Evolutionary conservation across 2,329 filamentous ascomycete species (phyloP).

Genomic region (Lasiodiplodia hormozganensis): DNA sequence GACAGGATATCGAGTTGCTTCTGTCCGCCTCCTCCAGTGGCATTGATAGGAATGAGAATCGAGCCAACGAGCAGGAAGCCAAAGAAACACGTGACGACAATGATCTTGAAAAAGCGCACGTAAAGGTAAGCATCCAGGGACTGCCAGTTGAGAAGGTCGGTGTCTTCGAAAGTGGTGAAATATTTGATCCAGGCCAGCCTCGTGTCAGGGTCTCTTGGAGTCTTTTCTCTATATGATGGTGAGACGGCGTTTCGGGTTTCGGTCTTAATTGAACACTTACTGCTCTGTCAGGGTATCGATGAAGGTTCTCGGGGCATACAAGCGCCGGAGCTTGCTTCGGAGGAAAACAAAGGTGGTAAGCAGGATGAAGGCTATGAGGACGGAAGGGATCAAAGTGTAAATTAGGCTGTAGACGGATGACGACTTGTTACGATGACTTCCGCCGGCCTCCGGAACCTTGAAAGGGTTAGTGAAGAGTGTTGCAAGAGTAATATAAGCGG

Average conservation of each 20-base stretch:
- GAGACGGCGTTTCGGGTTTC: neutral
- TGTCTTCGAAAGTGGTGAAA: conserved; percentile 52
- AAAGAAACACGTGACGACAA: conserved; percentile 51
- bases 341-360: conserved; percentile 60
- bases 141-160: conserved; percentile 55
- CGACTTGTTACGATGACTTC: conserved; percentile 27
- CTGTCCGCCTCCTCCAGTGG: conserved; percentile 46
- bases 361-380: conserved; percentile 58
- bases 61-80: conserved; percentile 55
- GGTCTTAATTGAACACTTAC: neutral
- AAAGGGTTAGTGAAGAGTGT: neutral
- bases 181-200: conserved; percentile 50
- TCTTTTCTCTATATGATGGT: conserved; percentile 21
- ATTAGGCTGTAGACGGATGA: conserved; percentile 53
- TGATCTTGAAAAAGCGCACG: conserved; percentile 55
- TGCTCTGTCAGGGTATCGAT: conserved; percentile 27
- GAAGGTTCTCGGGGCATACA: conserved; percentile 60
- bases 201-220: conserved; percentile 12
- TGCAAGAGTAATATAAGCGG: neutral
- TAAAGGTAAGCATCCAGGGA: conserved; percentile 58
- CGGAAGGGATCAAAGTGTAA: conserved; percentile 62
- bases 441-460: conserved; percentile 24
- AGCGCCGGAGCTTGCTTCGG: conserved; percentile 57
- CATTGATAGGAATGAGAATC: conserved; percentile 56
- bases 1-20: conserved; percentile 48